These are phyloP conservation scores for Mycena pura DNA, from an alignment of 768 basidiomycete species.

Conservation along the genomic window DNA sequence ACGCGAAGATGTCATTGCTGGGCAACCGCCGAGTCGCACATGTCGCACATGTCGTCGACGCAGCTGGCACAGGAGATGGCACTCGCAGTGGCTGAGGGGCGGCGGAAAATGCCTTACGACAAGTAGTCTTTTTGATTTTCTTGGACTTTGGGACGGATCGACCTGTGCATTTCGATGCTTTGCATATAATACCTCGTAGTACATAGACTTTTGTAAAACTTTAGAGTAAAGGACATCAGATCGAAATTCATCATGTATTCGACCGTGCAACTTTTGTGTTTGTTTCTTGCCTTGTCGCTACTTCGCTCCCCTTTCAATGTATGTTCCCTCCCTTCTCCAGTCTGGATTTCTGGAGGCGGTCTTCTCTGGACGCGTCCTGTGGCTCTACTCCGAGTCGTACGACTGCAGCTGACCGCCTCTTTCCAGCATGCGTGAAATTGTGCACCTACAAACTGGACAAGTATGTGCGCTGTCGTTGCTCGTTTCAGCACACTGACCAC, in stretches of 20 bases:
- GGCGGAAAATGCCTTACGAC: conserved; percentile 17
- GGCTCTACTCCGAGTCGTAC: neutral
- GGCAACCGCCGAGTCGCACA: conserved; percentile 29
- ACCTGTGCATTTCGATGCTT: conserved; percentile 16
- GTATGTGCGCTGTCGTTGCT: conserved; percentile 47
- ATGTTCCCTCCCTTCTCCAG: neutral
- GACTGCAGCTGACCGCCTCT: conserved; percentile 27
- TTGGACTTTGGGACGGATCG: neutral
- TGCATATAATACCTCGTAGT: neutral
- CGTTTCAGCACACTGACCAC: conserved; percentile 34
- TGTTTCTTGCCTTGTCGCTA: neutral
- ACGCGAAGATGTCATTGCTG: conserved; percentile 47
- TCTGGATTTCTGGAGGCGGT: neutral
- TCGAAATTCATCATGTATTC: too few species aligned
- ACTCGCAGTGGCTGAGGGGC: conserved; percentile 12
- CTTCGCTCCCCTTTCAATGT: neutral
- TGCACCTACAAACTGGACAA: conserved; percentile 99
- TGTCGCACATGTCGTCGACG: conserved; percentile 30
- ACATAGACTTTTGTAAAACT: too few species aligned
- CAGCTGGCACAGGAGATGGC: conserved; percentile 31
- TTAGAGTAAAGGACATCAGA: too few species aligned
- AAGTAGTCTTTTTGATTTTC: neutral
- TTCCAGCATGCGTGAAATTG: conserved; percentile 96
- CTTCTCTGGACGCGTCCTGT: conserved; percentile 3
- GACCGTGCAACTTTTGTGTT: neutral